phyloP scores from a whole-genome alignment of 164 flowering plant species.

The Amborella trichopoda region DNA sequence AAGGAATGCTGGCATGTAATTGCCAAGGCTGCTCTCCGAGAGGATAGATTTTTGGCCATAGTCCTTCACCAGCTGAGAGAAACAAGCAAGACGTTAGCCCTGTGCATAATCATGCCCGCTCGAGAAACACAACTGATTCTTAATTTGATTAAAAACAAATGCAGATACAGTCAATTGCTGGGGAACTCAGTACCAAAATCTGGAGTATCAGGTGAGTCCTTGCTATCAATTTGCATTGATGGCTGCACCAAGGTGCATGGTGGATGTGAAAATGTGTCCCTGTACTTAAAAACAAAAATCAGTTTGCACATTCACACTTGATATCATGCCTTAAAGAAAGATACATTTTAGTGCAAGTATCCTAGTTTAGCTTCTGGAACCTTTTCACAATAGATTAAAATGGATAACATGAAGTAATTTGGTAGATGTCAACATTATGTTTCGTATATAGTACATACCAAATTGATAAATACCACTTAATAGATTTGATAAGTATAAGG shows the following conservation, averaged over 20 bases:
- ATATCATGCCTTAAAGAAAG: neutral
- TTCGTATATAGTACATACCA: no score
- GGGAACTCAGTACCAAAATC: constrained; percentile 65
- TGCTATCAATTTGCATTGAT: constrained; percentile 40
- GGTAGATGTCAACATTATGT: no score
- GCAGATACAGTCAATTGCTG: neutral
- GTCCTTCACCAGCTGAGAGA: constrained; percentile 36
- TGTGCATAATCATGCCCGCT: neutral
- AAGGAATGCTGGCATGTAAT: constrained; percentile 37
- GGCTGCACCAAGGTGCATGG: constrained; percentile 95
- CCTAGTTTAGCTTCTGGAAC: no score
- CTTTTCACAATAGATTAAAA: no score
- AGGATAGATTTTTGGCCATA: constrained; percentile 90
- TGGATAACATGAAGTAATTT: no score
- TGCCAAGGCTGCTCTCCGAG: constrained; percentile 52
- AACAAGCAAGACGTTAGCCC: neutral
- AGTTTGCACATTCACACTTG: neutral
- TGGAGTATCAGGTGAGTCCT: constrained; percentile 33
- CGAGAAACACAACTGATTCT: neutral
- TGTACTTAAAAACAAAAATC: constrained; percentile 26
- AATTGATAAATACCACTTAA: no score
- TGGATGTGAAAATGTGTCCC: constrained; percentile 89
- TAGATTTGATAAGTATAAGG: no score
- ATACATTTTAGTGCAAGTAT: neutral
- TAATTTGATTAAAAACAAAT: neutral